Base-by-base conservation (phyloP, 2,329 filamentous ascomycete genomes). In the Alternaria postmessia region DNA sequence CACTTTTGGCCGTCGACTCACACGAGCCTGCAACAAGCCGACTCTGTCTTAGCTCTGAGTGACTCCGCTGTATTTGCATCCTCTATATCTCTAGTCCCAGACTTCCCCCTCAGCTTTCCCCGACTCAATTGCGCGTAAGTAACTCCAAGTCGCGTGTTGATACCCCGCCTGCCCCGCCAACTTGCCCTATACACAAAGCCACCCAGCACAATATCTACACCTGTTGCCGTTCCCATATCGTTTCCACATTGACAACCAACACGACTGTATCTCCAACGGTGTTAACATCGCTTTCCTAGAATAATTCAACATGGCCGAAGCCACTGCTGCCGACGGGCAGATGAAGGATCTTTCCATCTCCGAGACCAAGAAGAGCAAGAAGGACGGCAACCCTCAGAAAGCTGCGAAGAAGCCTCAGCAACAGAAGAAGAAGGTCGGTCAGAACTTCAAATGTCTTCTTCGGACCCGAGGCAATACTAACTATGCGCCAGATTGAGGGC, bases 401-500 rank as follows among this genome's bases (percentile, higher is more conserved):
- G 71, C 71, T 22, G 69, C 70, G 8, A 76, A 75, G 67, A 86
- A 84, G 66, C 76, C 82, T 39, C 75, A 78, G 60, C 75, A 77
- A 51, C 72, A 83, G 64, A 85, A 87, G 76, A 86, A 86, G 69
- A 78, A 79, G 74, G 74, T 77, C 60, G 59, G 70, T 24, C 9
- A 4, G 65, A 30, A 46, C 32, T 24, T 16, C 16, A 22, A 22
- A n/a, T 22, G 43, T n/a, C 24, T 24, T 18, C 24, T 9, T 44
- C 26, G 24, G 32, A 24, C 4, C 22, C 30, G 47, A 52, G 39
- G 46, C 34, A 34, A 48, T 63, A 36, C 70, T 75, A 57, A 75
- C 70, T 48, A 49, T 42, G 44, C 34, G 42, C 68, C 76, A 82
- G 80, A 84, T 83, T 47, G 86, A 88, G 43, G 87, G 86, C 48